Percentiles rank a stretch among this genome's conserved stretches.
Conservation (phyloP, 1,284 basidiomycete species). For the Cryptococcus depauperatus region DNA sequence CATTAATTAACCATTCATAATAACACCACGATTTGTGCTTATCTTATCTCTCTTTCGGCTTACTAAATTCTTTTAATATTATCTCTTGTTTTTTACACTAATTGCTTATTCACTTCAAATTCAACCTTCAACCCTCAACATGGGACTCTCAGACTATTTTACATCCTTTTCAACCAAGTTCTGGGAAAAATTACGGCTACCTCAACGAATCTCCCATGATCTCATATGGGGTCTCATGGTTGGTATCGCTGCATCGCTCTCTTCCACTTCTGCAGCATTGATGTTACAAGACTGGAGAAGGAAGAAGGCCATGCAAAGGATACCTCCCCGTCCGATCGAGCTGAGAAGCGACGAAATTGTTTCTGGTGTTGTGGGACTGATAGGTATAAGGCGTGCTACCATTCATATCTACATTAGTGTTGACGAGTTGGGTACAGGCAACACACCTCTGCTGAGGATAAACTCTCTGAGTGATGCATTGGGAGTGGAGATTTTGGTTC, state of each 20-base stretch:
- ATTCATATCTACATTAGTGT: neutral
- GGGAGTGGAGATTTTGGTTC: conserved; percentile 77
- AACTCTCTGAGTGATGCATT: conserved; percentile 81
- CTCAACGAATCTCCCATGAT: conserved; percentile 34
- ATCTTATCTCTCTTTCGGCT: too few species aligned
- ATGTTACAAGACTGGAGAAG: conserved; percentile 51
- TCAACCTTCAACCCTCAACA: too few species aligned
- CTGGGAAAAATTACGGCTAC: conserved; percentile 22
- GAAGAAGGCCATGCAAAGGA: conserved; percentile 29
- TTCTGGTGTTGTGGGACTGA: conserved; percentile 67
- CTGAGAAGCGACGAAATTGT: conserved; percentile 61
- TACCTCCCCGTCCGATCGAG: conserved; percentile 60
- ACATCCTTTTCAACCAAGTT: conserved; percentile 8
- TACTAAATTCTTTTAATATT: too few species aligned
- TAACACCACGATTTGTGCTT: too few species aligned
- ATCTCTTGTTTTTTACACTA: too few species aligned
- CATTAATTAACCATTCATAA: too few species aligned
- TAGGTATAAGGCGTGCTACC: conserved; percentile 53
- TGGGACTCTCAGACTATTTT: conserved; percentile 12
- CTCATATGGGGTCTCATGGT: conserved; percentile 59
- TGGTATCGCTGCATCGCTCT: conserved; percentile 61
- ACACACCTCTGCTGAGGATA: conserved; percentile 88
- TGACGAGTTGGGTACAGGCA: conserved; percentile 54
- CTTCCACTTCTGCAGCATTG: conserved; percentile 54
- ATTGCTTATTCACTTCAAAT: too few species aligned